A percentile compares a stretch with the other conserved stretches of the same genome.
These are phyloP conservation scores for Aspergillus niger DNA, from an alignment of 2,329 filamentous ascomycete genomes.

Conservation along the genomic window DNA sequence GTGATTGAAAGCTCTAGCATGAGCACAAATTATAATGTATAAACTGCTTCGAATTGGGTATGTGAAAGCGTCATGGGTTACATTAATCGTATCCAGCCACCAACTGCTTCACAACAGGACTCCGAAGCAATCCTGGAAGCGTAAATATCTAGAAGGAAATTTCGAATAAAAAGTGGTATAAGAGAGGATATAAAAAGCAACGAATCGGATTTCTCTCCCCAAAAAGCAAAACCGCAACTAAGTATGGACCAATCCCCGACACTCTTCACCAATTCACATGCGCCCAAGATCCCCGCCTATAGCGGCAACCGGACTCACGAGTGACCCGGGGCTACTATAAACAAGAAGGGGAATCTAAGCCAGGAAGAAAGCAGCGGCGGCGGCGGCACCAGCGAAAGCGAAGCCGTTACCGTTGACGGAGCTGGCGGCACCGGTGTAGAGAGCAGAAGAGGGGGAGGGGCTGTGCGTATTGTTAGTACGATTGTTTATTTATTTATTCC, in stretches of 20 bases:
- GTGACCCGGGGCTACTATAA: slow-evolving; percentile 32
- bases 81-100: slow-evolving; percentile 31
- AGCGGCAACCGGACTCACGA: slow-evolving; percentile 12
- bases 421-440: slow-evolving; percentile 36
- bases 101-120: slow-evolving; percentile 26
- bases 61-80: slow-evolving; percentile 28
- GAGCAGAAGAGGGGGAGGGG: slow-evolving; percentile 21
- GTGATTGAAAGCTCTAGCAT: not conserved
- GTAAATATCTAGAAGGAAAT: slow-evolving; percentile 15
- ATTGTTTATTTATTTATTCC: not conserved
- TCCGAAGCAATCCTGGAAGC: slow-evolving; percentile 27
- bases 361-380: slow-evolving; percentile 35
- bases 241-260: slow-evolving; percentile 20
- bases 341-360: slow-evolving; percentile 35
- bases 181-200: slow-evolving; percentile 13
- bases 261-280: slow-evolving; percentile 10
- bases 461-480: slow-evolving; percentile 13
- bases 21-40: slow-evolving; percentile 1
- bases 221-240: slow-evolving; percentile 22
- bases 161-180: slow-evolving; percentile 13
- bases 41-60: slow-evolving; percentile 17
- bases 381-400: slow-evolving; percentile 34
- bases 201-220: slow-evolving; percentile 28
- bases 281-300: slow-evolving; percentile 8
- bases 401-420: slow-evolving; percentile 30